Conservation (phyloP, 108 stramenopile genomes). For the Aureococcus anophagefferens region DNA sequence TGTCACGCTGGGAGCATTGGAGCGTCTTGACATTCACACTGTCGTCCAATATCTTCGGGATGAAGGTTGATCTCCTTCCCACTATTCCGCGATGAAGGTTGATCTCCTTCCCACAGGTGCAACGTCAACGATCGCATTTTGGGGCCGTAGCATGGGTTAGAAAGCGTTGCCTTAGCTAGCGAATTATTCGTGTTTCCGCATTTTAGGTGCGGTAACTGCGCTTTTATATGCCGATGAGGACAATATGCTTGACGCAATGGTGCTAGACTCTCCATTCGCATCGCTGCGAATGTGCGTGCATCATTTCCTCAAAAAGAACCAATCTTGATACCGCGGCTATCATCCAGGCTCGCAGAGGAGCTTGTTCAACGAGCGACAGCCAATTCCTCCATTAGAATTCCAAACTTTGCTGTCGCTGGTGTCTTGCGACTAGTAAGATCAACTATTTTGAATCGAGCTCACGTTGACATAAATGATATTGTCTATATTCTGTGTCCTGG, state of each 20-base stretch:
- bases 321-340: too few species aligned
- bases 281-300: too few species aligned
- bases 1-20: slow-evolving; percentile 46
- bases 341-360: slow-evolving; percentile 33
- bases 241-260: slow-evolving; percentile 37
- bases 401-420: slow-evolving; percentile 6
- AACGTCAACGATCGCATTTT: slow-evolving; percentile 38
- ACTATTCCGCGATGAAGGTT: slow-evolving; percentile 12
- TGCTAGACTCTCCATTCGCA: slow-evolving; percentile 47
- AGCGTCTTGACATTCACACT: slow-evolving; percentile 39
- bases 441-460: not conserved
- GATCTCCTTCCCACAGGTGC: too few species aligned
- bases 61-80: too few species aligned
- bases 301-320: too few species aligned
- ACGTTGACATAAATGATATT: not conserved
- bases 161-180: too few species aligned
- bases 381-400: not conserved
- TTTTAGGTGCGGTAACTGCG: slow-evolving; percentile 54
- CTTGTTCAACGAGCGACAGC: slow-evolving; percentile 1
- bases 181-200: too few species aligned
- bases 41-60: slow-evolving; percentile 25
- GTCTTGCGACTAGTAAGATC: slow-evolving; percentile 8
- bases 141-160: slow-evolving; percentile 57
- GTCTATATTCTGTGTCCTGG: too few species aligned
- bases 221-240: slow-evolving; percentile 48